Base-by-base conservation (phyloP, 306 rosid genomes). In the Cajanus cajan region DNA sequence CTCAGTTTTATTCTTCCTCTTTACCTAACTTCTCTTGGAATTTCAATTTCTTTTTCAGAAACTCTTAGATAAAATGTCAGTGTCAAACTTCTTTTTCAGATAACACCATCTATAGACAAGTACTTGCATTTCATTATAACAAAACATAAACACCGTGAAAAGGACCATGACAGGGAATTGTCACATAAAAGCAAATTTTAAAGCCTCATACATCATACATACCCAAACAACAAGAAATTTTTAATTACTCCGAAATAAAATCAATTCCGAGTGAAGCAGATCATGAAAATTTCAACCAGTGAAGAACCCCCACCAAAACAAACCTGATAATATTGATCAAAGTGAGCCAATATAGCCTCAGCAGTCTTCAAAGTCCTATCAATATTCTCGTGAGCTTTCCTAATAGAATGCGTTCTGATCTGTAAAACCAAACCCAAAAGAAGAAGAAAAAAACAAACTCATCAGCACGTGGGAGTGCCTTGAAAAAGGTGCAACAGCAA, bases 321-420 rank as follows among this genome's bases (percentile, higher is more conserved):
- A 83, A 90, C 97, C 97, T 92, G 90, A 52, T 84, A 91, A 74
- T 82, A 89, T 63, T 88, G 90, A 86, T 92, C 97, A 36, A 92
- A 92, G 68, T 92, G 93, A 5, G 85, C 80, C 88, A 92, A 77
- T 66, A 92, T 72, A 45, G 85, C 92, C 86, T 92, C 97, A 1
- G 97, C 97, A 68, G 90, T 69, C 83, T 92, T 92, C 84, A 88
- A 78, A 71, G 92, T 89, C 88, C 83, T 90, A 18, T 92, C 97
- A 55, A 92, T 92, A 45, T 92, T 92, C 83, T 85, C 97, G 37
- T 92, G 93, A 64, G 95, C 97, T 87, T 92, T 92, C 76, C 95
- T 73, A 69, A 92, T 90, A 40, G 93, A 90, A 77, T 92, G 89
- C 0, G 97, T 92, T 78, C 95, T 87, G 64, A 92, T 83, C 97